phyloP scores from a whole-genome alignment of 2,329 filamentous ascomycete species.

The Apiospora rasikravindrae region DNA sequence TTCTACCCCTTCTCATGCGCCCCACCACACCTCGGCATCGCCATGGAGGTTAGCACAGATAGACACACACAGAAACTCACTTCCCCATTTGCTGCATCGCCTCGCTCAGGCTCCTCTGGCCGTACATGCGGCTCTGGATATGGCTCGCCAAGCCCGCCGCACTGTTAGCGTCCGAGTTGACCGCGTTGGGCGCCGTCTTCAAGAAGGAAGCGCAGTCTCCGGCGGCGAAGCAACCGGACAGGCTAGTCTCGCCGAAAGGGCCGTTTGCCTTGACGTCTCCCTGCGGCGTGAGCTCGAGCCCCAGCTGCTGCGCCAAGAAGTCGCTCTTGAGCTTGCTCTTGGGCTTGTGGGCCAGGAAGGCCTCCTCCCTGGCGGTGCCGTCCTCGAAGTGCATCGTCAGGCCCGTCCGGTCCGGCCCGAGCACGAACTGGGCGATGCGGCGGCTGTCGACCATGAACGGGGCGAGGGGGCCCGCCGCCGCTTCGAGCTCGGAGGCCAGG shows the following conservation, averaged over 20 bases:
- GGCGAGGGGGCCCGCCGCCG: constrained; percentile 24
- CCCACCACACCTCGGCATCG: too few species aligned
- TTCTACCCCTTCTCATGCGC: too few species aligned
- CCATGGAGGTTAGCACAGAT: too few species aligned
- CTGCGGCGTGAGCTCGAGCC: constrained; percentile 44
- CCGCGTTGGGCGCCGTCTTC: too few species aligned
- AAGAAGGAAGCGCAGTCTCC: constrained; percentile 48
- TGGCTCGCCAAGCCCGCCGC: too few species aligned
- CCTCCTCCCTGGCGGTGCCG: neutral
- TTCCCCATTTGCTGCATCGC: too few species aligned
- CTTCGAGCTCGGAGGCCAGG: constrained; percentile 36
- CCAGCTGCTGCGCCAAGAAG: constrained; percentile 47
- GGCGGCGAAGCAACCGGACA: constrained; percentile 57
- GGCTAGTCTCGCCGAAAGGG: constrained; percentile 55
- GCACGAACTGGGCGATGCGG: neutral
- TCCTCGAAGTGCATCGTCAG: neutral
- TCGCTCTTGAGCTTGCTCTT: constrained; percentile 44
- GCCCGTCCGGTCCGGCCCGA: neutral
- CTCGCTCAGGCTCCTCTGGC: too few species aligned
- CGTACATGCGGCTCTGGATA: too few species aligned
- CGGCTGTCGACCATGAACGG: constrained; percentile 26
- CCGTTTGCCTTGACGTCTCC: constrained; percentile 45
- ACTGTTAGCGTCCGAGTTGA: too few species aligned
- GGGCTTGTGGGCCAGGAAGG: constrained; percentile 40
- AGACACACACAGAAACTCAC: too few species aligned